These are phyloP conservation scores for Globisporangium polare DNA, from an alignment of 352 stramenopile genomes.

Conservation along the genomic window DNA sequence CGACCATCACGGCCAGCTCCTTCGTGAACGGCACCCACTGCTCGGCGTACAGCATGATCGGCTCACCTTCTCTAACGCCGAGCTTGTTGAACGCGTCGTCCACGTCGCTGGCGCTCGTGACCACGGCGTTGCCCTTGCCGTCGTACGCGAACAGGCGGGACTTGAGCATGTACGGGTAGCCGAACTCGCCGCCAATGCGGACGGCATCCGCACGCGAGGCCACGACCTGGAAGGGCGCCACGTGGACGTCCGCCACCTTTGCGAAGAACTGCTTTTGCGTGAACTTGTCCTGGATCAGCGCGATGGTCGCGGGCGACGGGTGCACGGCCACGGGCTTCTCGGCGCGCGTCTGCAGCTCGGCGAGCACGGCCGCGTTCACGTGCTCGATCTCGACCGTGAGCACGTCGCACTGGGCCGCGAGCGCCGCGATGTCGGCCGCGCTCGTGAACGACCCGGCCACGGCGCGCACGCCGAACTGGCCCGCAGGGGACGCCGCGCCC, in stretches of 20 bases:
- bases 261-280: slow-evolving; percentile 92
- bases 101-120: slow-evolving; percentile 80
- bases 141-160: slow-evolving; percentile 95
- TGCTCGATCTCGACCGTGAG: slow-evolving; percentile 99
- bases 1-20: slow-evolving; percentile 97
- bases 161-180: slow-evolving; percentile 99
- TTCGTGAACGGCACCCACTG: slow-evolving; percentile 97
- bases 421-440: slow-evolving; percentile 57
- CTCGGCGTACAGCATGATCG: slow-evolving; percentile 88
- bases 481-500: slow-evolving; percentile 63
- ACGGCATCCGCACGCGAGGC: slow-evolving; percentile 37
- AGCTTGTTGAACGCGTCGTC: slow-evolving; percentile 79
- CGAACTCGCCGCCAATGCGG: slow-evolving; percentile 53
- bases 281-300: slow-evolving; percentile 98
- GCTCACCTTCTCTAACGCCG: slow-evolving; percentile 28
- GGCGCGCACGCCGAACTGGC: slow-evolving; percentile 63
- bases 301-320: slow-evolving; percentile 89
- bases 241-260: slow-evolving; percentile 35
- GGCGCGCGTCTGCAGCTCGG: slow-evolving; percentile 69
- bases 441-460: slow-evolving; percentile 80
- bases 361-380: slow-evolving; percentile 92
- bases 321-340: slow-evolving; percentile 42
- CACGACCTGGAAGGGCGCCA: slow-evolving; percentile 58
- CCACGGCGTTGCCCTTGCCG: slow-evolving; percentile 95
- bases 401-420: slow-evolving; percentile 87